Evolutionary conservation across 2,329 filamentous ascomycete species (phyloP).

Genomic region (Ceratocystis harringtonii): DNA sequence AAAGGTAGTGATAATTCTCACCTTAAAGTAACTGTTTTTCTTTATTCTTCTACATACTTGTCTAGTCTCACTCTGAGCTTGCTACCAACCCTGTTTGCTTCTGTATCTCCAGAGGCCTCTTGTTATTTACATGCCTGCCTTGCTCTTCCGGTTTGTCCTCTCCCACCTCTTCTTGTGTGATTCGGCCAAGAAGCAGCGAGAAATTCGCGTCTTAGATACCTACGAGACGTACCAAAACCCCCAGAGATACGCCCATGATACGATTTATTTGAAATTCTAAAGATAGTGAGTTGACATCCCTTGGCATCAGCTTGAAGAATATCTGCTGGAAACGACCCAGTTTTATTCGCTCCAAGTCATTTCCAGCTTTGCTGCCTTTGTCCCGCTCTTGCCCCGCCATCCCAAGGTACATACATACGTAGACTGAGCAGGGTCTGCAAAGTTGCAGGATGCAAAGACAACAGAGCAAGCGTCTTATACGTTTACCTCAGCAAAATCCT

Average conservation of each 20-base stretch:
- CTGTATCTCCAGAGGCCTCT: not conserved
- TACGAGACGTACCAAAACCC: not conserved
- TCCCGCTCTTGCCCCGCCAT: not conserved
- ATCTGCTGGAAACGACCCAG: not conserved
- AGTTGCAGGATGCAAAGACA: not conserved
- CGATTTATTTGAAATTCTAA: not conserved
- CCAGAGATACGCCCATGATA: not conserved
- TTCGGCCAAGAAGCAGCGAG: constrained; percentile 1
- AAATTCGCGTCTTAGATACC: not conserved
- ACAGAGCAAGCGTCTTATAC: not conserved
- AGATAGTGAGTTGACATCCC: not conserved
- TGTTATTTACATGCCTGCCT: not conserved
- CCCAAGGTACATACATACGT: not conserved
- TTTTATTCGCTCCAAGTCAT: not conserved
- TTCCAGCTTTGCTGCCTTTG: not conserved
- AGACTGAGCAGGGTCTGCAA: not conserved
- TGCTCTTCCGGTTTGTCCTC: not conserved
- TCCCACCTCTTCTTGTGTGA: constrained; percentile 3
- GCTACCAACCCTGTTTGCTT: not conserved
- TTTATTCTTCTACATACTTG: not conserved
- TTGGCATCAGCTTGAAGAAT: not conserved
- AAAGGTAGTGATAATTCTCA: not conserved
- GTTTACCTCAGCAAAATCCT: not conserved
- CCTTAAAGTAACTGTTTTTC: not conserved
- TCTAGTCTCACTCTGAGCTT: not conserved